Evolutionary conservation across 1,284 basidiomycete species (phyloP), one percentile per base, ranked within the genome.

Genomic region (Trametes polyzona): DNA sequence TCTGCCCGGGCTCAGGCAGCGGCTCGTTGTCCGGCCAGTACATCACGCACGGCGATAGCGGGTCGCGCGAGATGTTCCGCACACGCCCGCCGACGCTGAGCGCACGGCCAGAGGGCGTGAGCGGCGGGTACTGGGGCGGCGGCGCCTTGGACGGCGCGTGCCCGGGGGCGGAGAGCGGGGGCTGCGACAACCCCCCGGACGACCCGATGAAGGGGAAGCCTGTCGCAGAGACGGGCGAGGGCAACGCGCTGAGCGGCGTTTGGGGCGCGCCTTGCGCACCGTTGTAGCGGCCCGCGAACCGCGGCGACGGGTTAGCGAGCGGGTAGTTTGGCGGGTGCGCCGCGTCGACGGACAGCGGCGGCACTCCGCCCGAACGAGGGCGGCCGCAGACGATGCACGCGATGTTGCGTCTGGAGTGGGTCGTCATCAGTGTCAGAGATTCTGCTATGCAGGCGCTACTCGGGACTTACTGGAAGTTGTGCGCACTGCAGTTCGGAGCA

Each of bases 21-120:
- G 88, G 81, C 67, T 93, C 90, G 63, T 93, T 93, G 70, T 92
- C 90, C 6, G 91, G 90, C 91, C 90, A 93, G 67, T 87, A 92
- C 83, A 93, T 86, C 73, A 91, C 79, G 64, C 90, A 90, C 1
- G 90, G 88, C 33, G 74, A 65, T 40, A 85, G 69, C 11, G 89
- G 88, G 66, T 93, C 87, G 35, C 65, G 74, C 17, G 88, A 91
- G 57, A 93, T 72, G 66, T 92, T 92, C 65, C 87, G 87, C 12
- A 92, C 88, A 59, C 83, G 83, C 9, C 90, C 90, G 50, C 89
- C 88, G 24, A 81, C 71, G 40, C 87, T 83, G 61, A 93, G 86
- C 7, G 84, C 81, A 16, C 86, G 82, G 0, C 90, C 90, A 16
- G 88, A 90, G 3, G 90, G 91, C 3, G 91, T 92, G 57, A 93